Base-by-base conservation (phyloP, 257 asterid genomes). In the Solanum tacnaense region DNA sequence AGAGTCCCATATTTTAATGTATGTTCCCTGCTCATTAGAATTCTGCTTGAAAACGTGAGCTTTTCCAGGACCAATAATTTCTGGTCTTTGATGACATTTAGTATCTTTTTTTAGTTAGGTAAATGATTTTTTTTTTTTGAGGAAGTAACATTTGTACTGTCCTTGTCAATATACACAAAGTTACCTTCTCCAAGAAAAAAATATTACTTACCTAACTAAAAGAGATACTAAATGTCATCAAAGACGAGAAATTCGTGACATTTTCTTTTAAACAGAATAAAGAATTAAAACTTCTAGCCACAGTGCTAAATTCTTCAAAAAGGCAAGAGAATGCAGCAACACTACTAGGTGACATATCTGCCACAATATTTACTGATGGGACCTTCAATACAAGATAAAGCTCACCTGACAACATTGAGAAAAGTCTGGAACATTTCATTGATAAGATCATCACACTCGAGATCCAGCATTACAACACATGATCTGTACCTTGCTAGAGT, bases 391-490 rank as follows among this genome's bases (percentile, higher is more conserved):
- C 75, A 15, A 44, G 72, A 90, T 87, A 85, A 73, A 31, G 13
- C 86, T 32, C 82, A 97, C 99, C 99, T 96, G 93, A 94, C 97
- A 88, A 94, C 96, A 60, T 93, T 82, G 86, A 97, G 91, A 92
- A 96, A 96, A 39, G 95, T 93, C 74, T 90, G 92, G 88, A 97
- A 93, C 98, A 97, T 97, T 89, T 96, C 98, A 73, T 90, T 91
- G 82, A 96, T 92, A 87, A 97, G 99, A 92, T 96, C 96, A 91
- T 95, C 96, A 89, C 99, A 97, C 89, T 97, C 99, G 83, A 97
- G 99, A 92, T 97, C 99, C 94, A 97, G 95, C 98, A 97, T 96
- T 91, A 96, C 98, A 35, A 97, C 98, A 88, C 97, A 97, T 7
- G 99, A 96, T 91, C 98, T 95, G 89, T 96, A 97, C 94, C 94